phyloP scores from a whole-genome alignment of 1,284 basidiomycete species.

The Baeospora myosura region DNA sequence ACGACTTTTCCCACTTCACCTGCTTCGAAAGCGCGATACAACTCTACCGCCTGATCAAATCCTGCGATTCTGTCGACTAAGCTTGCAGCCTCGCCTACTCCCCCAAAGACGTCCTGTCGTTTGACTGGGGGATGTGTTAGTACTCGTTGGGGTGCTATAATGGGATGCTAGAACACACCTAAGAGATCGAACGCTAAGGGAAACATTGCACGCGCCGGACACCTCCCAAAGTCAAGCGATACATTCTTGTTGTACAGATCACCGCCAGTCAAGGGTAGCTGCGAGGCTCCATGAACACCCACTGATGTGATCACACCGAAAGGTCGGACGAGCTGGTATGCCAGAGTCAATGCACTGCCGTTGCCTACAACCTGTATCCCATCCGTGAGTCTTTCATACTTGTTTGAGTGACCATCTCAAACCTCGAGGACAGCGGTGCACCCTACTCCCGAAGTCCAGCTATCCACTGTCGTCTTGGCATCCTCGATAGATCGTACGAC shows the following conservation, averaged over 20 bases:
- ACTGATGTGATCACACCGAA: slow-evolving; percentile 78
- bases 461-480: slow-evolving; percentile 38
- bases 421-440: slow-evolving; percentile 66
- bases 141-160: neutral
- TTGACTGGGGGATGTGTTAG: slow-evolving; percentile 29
- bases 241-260: slow-evolving; percentile 79
- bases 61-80: slow-evolving; percentile 59
- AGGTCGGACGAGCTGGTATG: slow-evolving; percentile 71
- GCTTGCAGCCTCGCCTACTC: slow-evolving; percentile 48
- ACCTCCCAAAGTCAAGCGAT: slow-evolving; percentile 78
- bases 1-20: slow-evolving; percentile 66
- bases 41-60: slow-evolving; percentile 46
- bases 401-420: slow-evolving; percentile 9
- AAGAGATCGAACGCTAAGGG: slow-evolving; percentile 67
- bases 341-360: slow-evolving; percentile 59
- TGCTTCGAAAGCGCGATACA: slow-evolving; percentile 62
- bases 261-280: slow-evolving; percentile 53
- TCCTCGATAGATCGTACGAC: slow-evolving; percentile 43
- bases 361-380: slow-evolving; percentile 70
- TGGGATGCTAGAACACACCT: slow-evolving; percentile 20
- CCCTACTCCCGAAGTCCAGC: slow-evolving; percentile 49
- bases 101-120: slow-evolving; percentile 63
- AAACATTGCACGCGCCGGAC: slow-evolving; percentile 78
- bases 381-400: slow-evolving; percentile 2
- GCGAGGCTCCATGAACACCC: slow-evolving; percentile 59